Evolutionary conservation across 2,329 filamentous ascomycete species (phyloP), one percentile per base, ranked within the genome.

Genomic region (Ciborinia camelliae): DNA sequence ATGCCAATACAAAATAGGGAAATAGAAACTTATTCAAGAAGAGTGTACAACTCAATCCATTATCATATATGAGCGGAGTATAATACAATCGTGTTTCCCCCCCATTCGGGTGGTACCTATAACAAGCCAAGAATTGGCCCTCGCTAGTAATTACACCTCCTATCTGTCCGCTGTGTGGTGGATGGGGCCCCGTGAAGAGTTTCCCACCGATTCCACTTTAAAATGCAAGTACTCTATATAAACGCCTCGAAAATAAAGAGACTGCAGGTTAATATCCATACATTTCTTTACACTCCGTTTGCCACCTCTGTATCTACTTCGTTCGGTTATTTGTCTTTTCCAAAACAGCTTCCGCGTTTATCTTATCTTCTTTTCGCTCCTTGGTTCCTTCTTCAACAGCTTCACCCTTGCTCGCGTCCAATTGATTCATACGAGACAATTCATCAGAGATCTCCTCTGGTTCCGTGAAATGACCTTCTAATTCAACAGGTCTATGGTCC

Each of bases 401-500:
- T 5, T 59, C 51, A 14, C 70, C 66, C 26, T 68, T 58, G 18
- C 62, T 62, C 48, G 15, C 54, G 8, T 67, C 68, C 32, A 64
- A 67, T 48, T 69, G 69, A 48, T 67, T 66, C 61, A 71, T 32
- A 23, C 65, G 65, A 23, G 58, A 43, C 30, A 67, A 39, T 32
- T 67, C 66, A 47, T 66, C 64, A 2, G 35, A 45, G 30, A 67
- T 63, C 28, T 66, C 64, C 37, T 67, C 66, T 0, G 35, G 41
- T 52, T 67, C 69, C 7, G 73, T 73, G 4, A 75, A 64, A 48
- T 71, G 70, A 5, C 72, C 72, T 64, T 70, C 67, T 1, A 66
- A 55, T 57, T 74, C 71, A 45, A 61, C 66, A 4, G 64, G 52
- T 41, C 68, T 59, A 57, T 80, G 78, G 4, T 81, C 76, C 0